These are phyloP conservation scores for Pneumocystis jirovecii DNA, from an alignment of 1,139 yeast genomes.

Conservation along the genomic window DNA sequence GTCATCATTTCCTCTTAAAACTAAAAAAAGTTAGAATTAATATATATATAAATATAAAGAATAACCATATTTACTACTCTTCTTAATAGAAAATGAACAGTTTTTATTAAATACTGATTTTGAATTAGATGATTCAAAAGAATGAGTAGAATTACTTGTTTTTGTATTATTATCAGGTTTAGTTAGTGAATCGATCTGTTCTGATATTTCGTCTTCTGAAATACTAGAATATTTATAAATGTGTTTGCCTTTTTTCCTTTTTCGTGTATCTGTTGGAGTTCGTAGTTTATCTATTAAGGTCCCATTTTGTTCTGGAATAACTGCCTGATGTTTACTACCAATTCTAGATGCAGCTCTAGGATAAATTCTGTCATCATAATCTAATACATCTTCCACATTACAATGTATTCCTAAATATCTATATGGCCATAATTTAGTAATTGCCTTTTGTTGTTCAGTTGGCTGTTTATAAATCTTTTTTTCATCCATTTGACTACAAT, in stretches of 20 bases:
- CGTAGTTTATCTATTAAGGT: conserved; percentile 53
- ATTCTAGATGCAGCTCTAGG: conserved; percentile 70
- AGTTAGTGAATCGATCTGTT: not conserved
- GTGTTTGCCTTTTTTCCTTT: conserved; percentile 12
- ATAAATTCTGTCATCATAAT: conserved; percentile 63
- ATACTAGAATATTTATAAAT: conserved; percentile 11
- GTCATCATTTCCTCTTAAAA: conserved; percentile 51
- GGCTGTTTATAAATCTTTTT: conserved; percentile 11
- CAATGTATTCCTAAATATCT: conserved; percentile 70
- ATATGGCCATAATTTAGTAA: conserved; percentile 45
- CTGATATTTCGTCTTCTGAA: not conserved
- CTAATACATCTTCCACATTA: conserved; percentile 62
- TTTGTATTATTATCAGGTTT: not conserved
- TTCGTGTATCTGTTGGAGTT: conserved; percentile 15
- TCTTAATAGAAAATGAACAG: not conserved
- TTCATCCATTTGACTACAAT: conserved; percentile 5
- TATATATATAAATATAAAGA: not conserved
- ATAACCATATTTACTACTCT: not conserved
- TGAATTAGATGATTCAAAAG: not conserved
- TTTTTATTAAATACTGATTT: not conserved
- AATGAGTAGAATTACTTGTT: not conserved
- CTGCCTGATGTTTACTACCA: conserved; percentile 62
- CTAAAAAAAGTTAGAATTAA: not conserved
- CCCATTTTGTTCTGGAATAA: conserved; percentile 52
- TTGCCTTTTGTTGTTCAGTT: conserved; percentile 25